Conservation (phyloP, 768 basidiomycete genomes). For the Cyclocybe aegerita region DNA sequence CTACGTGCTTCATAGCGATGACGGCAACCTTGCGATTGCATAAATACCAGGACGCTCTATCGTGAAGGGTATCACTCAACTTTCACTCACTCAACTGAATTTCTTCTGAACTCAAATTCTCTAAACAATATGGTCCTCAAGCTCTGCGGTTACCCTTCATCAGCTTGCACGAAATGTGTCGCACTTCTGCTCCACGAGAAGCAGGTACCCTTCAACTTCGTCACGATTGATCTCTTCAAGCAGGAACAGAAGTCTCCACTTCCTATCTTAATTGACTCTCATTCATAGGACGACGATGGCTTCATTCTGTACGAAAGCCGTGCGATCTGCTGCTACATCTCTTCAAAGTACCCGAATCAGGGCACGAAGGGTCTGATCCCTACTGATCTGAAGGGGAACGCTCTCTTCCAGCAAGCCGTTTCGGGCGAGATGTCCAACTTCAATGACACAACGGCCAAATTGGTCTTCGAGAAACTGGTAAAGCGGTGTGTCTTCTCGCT, state of each 20-base stretch:
- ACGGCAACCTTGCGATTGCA: too few relatives aligned
- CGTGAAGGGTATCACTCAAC: too few relatives aligned
- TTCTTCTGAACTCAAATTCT: too few relatives aligned
- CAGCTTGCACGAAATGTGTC: slow-evolving; percentile 47
- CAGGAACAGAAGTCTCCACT: slow-evolving; percentile 30
- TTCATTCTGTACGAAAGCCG: slow-evolving; percentile 60
- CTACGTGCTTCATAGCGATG: too few relatives aligned
- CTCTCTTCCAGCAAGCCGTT: slow-evolving; percentile 41
- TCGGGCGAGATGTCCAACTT: slow-evolving; percentile 54
- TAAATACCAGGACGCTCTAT: too few relatives aligned
- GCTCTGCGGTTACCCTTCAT: slow-evolving; percentile 29
- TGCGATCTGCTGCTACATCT: slow-evolving; percentile 58
- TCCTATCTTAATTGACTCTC: slow-evolving; percentile 12
- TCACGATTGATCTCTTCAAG: slow-evolving; percentile 34
- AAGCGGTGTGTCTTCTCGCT: slow-evolving; percentile 34
- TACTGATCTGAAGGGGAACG: slow-evolving; percentile 30
- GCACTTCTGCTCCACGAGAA: slow-evolving; percentile 44
- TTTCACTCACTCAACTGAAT: too few relatives aligned
- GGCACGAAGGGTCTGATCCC: slow-evolving; percentile 49
- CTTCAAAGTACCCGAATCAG: slow-evolving; percentile 46
- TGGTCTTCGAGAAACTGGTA: slow-evolving; percentile 49
- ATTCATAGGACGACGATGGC: slow-evolving; percentile 50
- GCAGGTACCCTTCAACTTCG: slow-evolving; percentile 42
- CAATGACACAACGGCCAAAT: slow-evolving; percentile 30
- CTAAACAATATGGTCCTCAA: slow-evolving; percentile 29